These are phyloP conservation scores for Passalora sequoiae DNA, from an alignment of 2,329 filamentous ascomycete genomes.

Conservation along the genomic window DNA sequence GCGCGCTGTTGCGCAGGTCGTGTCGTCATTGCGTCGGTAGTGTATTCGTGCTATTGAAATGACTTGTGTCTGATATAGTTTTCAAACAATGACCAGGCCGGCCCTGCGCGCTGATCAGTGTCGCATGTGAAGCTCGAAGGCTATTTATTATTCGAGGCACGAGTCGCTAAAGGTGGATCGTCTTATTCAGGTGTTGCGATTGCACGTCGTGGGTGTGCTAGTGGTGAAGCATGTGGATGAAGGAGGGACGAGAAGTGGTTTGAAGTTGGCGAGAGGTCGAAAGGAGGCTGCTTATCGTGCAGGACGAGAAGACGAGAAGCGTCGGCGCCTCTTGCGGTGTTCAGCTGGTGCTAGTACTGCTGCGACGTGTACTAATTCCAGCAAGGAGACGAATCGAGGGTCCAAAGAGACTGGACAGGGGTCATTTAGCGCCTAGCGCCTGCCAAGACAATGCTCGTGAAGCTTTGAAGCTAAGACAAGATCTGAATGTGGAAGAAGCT, in stretches of 20 bases:
- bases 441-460: too few relatives aligned
- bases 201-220: neutral
- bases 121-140: slow-evolving; percentile 2
- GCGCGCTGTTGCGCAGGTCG: slow-evolving; percentile 15
- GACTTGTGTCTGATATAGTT: neutral
- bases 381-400: neutral
- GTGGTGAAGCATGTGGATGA: neutral
- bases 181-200: too few relatives aligned
- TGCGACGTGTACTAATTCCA: slow-evolving; percentile 6
- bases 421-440: too few relatives aligned
- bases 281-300: neutral
- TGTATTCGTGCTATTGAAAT: too few relatives aligned
- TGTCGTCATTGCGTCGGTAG: slow-evolving; percentile 22
- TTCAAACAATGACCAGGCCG: slow-evolving; percentile 2
- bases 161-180: neutral
- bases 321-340: neutral
- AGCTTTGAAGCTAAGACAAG: too few relatives aligned
- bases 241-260: slow-evolving; percentile 6
- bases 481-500: too few relatives aligned
- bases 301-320: neutral
- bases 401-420: too few relatives aligned
- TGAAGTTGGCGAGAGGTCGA: slow-evolving; percentile 1
- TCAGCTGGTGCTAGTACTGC: slow-evolving; percentile 2
- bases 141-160: neutral
- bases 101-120: slow-evolving; percentile 4